A percentile compares a stretch with the other conserved stretches of the same genome.
phyloP scores from a whole-genome alignment of 768 basidiomycete genomes.

The Kwoniella sp. region DNA sequence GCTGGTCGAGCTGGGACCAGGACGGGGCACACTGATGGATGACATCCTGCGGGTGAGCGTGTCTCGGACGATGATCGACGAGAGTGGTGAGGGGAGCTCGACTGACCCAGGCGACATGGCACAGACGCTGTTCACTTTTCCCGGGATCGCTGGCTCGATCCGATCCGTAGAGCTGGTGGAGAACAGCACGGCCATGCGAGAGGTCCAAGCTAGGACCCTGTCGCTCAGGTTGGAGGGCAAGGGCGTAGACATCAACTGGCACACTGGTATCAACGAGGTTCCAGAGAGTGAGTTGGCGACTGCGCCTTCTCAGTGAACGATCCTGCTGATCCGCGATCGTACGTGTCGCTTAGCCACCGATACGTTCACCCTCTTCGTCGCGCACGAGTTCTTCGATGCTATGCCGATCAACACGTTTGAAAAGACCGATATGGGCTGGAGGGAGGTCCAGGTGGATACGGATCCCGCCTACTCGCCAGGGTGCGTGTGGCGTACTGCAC shows the following conservation, averaged over 20 bases:
- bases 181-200: constrained; percentile 65
- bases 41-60: constrained; percentile 79
- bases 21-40: constrained; percentile 82
- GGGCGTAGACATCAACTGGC: constrained; percentile 59
- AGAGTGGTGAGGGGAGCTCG: too few species aligned
- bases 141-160: constrained; percentile 39
- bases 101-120: background rate
- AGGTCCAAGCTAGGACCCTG: constrained; percentile 61
- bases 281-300: constrained; percentile 46
- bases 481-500: constrained; percentile 13
- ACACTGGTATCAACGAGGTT: constrained; percentile 68
- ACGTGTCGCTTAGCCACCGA: constrained; percentile 31
- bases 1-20: constrained; percentile 88
- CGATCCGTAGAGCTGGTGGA: constrained; percentile 72
- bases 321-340: background rate
- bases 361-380: constrained; percentile 76
- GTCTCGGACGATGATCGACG: too few species aligned
- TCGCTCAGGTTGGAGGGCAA: constrained; percentile 17
- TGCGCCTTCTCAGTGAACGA: background rate
- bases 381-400: constrained; percentile 97
- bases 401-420: constrained; percentile 85
- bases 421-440: constrained; percentile 74
- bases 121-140: constrained; percentile 41
- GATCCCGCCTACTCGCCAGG: constrained; percentile 48
- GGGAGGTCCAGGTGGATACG: constrained; percentile 70